phyloP scores from a whole-genome alignment of 2,329 filamentous ascomycete species.

The Cladophialophora exuberans region DNA sequence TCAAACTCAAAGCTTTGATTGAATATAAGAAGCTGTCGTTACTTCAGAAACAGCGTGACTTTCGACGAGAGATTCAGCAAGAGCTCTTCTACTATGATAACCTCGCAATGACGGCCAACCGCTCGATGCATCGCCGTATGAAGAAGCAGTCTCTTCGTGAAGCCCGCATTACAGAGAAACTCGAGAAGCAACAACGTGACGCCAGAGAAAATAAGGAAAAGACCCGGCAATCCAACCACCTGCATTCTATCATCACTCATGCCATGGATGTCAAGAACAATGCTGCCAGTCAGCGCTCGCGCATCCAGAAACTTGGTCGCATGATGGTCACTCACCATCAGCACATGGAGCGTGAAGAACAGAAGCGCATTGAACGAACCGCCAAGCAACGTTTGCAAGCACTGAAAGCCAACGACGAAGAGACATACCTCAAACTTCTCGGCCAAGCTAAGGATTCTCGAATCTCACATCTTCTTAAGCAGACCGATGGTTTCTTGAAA shows the following conservation, averaged over 20 bases:
- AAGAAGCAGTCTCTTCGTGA: conserved; percentile 98
- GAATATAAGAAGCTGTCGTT: conserved; percentile 90
- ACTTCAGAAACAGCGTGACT: conserved; percentile 82
- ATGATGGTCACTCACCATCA: conserved; percentile 89
- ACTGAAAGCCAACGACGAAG: conserved; percentile 97
- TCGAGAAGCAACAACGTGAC: conserved; percentile 98
- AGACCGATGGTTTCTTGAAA: conserved; percentile 96
- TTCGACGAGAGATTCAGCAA: conserved; percentile 84
- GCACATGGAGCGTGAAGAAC: conserved; percentile 98
- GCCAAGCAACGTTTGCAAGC: conserved; percentile 99
- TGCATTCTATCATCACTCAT: conserved; percentile 83
- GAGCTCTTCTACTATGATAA: conserved; percentile 97
- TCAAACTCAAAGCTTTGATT: conserved; percentile 89
- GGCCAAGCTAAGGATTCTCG: conserved; percentile 99
- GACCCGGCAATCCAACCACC: conserved; percentile 93
- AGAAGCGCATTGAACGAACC: conserved; percentile 95
- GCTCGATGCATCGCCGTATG: conserved; percentile 84
- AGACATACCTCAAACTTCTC: conserved; percentile 95
- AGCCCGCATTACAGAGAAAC: conserved; percentile 95
- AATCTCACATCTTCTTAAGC: conserved; percentile 94
- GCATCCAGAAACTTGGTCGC: conserved; percentile 82
- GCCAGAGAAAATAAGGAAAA: conserved; percentile 94
- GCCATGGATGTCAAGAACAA: conserved; percentile 74
- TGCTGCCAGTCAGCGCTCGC: conserved; percentile 68
- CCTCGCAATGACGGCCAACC: conserved; percentile 94